Percentiles rank a stretch among this genome's conserved stretches.
Evolutionary conservation across 345 rosid species (phyloP).

Genomic region (Jatropha curcas): DNA sequence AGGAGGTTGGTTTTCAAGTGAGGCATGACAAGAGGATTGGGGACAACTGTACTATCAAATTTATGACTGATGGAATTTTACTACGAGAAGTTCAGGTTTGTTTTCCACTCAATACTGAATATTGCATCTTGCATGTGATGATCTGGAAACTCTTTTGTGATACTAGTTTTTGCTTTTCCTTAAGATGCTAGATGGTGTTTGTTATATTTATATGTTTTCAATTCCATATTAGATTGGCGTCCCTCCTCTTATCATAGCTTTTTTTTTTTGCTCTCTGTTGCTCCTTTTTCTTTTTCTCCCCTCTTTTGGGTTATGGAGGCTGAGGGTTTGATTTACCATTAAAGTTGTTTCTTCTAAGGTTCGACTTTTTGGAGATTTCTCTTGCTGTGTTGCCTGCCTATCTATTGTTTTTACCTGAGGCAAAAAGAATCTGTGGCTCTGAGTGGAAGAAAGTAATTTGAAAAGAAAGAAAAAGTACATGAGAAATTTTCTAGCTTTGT

Average conservation of each 20-base stretch:
- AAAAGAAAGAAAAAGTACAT: neutral
- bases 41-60: conserved; percentile 67
- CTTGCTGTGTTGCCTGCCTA: neutral
- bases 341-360: too few species aligned
- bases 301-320: neutral
- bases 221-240: neutral
- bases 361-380: too few species aligned
- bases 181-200: neutral
- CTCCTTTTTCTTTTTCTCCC: neutral
- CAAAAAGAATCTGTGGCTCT: neutral
- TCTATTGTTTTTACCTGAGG: neutral
- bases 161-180: neutral
- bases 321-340: neutral
- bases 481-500: neutral
- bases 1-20: conserved; percentile 94
- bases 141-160: neutral
- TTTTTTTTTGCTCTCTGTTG: too few species aligned
- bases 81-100: conserved; percentile 88
- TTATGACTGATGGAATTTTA: conserved; percentile 97
- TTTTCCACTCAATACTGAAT: neutral
- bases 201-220: neutral
- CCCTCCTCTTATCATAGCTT: neutral
- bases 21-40: conserved; percentile 92
- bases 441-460: neutral
- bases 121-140: conserved; percentile 3